phyloP scores from a whole-genome alignment of 495 filamentous ascomycete species.

The Penicillium chermesinum region DNA sequence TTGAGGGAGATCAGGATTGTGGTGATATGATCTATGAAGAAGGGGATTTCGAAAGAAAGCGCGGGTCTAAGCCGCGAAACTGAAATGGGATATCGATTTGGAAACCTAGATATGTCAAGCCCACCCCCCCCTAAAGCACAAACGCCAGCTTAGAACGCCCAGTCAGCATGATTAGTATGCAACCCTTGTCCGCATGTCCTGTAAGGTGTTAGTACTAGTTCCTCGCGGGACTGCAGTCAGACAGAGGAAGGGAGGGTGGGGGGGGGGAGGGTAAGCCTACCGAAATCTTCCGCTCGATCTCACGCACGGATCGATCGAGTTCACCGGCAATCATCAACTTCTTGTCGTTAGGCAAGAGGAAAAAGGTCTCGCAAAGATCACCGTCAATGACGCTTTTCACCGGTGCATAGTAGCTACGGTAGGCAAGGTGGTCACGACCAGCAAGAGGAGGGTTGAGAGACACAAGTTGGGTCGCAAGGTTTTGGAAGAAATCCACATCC shows the following conservation, averaged over 20 bases:
- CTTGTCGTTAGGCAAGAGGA: constrained; percentile 72
- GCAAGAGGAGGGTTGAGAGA: constrained; percentile 79
- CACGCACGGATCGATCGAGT: constrained; percentile 80
- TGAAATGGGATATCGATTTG: constrained; percentile 17
- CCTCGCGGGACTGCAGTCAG: no score
- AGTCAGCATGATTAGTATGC: constrained; percentile 79
- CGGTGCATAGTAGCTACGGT: constrained; percentile 92
- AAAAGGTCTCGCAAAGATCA: constrained; percentile 93
- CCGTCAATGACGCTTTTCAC: constrained; percentile 97
- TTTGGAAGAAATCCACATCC: constrained; percentile 97
- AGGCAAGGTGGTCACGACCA: constrained; percentile 91
- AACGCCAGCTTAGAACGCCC: no score
- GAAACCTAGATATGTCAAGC: constrained; percentile 29
- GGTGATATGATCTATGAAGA: background rate
- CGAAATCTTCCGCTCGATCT: constrained; percentile 93
- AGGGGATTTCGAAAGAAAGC: background rate
- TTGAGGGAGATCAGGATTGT: no score
- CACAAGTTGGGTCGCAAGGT: constrained; percentile 78
- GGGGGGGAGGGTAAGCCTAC: constrained; percentile 46
- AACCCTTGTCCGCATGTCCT: constrained; percentile 86
- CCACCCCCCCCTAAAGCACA: constrained; percentile 13
- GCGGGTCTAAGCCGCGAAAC: constrained; percentile 11
- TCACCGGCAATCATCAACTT: constrained; percentile 94
- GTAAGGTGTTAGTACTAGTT: constrained; percentile 15
- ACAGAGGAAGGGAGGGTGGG: background rate